Conservation (phyloP, 2,329 filamentous ascomycete species). For the Sphaerulina populicola region DNA sequence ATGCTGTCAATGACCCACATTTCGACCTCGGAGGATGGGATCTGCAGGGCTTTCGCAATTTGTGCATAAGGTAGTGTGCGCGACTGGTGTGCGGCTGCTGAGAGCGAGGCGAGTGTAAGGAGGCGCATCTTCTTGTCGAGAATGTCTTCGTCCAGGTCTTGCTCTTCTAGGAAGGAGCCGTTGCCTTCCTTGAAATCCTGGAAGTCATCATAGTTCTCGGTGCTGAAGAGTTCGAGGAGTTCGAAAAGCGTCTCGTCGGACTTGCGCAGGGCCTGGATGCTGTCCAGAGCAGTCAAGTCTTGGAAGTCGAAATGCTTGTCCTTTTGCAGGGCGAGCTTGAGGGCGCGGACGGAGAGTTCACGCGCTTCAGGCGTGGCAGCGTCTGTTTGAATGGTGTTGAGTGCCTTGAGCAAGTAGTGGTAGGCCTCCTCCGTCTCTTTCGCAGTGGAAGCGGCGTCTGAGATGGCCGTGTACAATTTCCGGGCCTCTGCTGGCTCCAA, state of each 20-base stretch:
- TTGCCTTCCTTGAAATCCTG: constrained; percentile 92
- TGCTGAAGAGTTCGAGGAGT: constrained; percentile 88
- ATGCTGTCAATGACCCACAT: constrained; percentile 99
- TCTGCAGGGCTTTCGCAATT: constrained; percentile 77
- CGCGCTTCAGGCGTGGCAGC: constrained; percentile 48
- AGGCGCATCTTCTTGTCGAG: constrained; percentile 94
- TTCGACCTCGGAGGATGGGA: constrained; percentile 78
- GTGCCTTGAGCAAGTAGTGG: constrained; percentile 65
- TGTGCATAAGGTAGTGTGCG: constrained; percentile 81
- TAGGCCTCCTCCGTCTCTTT: constrained; percentile 69
- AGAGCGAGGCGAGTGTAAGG: constrained; percentile 82
- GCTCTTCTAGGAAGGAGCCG: constrained; percentile 70
- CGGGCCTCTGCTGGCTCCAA: constrained; percentile 73
- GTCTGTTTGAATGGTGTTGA: constrained; percentile 63
- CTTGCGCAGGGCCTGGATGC: constrained; percentile 77
- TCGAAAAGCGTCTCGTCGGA: constrained; percentile 80
- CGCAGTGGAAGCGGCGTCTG: constrained; percentile 68
- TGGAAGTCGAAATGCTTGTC: constrained; percentile 65
- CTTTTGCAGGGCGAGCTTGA: constrained; percentile 59
- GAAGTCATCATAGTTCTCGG: constrained; percentile 90
- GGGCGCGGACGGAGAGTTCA: constrained; percentile 53
- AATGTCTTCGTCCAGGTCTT: constrained; percentile 60
- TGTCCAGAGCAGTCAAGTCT: constrained; percentile 60
- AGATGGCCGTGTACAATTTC: constrained; percentile 73
- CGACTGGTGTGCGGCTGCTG: constrained; percentile 65